Base-by-base conservation (phyloP, 208 protist genomes). In the Acanthamoeba sp. region DNA sequence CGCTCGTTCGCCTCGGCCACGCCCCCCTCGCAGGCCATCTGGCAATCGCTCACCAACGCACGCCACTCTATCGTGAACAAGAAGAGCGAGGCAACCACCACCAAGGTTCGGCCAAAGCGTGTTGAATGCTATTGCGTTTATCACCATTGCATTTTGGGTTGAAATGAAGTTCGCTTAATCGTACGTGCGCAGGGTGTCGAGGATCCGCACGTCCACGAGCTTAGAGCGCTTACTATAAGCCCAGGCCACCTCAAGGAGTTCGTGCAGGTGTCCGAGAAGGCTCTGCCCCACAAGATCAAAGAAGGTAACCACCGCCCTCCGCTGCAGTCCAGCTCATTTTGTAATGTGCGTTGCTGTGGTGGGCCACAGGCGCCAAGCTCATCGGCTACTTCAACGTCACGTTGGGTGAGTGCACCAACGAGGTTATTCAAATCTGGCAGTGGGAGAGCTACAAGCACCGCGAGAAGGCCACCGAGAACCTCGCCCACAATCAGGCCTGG, bases 401-500 rank as follows among this genome's bases (percentile, higher is more conserved):
- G 42, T 34, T 90, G 24, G 82, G 82, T 50, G 82, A 90, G 82
- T 66, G 52, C 50, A 90, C 45, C 52, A 90, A 90, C 52, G 55
- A 66, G 22, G 55, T 90, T 5, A 42, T 90, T 3, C 82, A 90
- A 42, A 90, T 90, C 52, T 90, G 82, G 82, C 52, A 90, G 82
- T 90, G 55, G 52, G 45, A 59, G 29, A 69, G 52, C 82, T 90
- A 69, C 82, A 90, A 90, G 82, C 82, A 90, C 52, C 45, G 82
- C 45, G 52, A 57, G 52, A 5, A 42, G 82, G 82, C 55, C 34
- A 22, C 29, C 52, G 29, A 59, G 52, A 90, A 90, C 52, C 52
- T 90, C 34, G 52, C 42, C 52, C 20, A 90, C 82, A 90, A 90
- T 29, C 32, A n/a, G 7, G 55, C 45, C 32, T 90, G 82, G 82